phyloP scores from a whole-genome alignment of 805 yeast genomes.

The Kuraishia capsulata region DNA sequence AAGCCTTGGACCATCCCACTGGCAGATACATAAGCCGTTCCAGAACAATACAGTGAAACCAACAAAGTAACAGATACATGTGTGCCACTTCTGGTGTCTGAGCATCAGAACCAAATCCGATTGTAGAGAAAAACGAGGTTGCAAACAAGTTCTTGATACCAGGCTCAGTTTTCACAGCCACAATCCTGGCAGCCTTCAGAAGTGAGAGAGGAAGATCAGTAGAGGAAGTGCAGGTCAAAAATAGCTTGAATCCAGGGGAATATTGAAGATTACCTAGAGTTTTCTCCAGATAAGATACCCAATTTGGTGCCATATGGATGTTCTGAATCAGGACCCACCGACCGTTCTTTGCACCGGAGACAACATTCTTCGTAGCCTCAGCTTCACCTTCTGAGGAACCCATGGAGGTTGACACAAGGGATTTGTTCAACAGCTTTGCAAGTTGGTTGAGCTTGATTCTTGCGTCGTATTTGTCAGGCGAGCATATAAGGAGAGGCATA shows the following conservation, averaged over 20 bases:
- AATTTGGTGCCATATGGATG: slow-evolving; percentile 58
- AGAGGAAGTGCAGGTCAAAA: slow-evolving; percentile 52
- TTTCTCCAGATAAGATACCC: slow-evolving; percentile 51
- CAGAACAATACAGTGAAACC: slow-evolving; percentile 61
- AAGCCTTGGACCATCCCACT: slow-evolving; percentile 46
- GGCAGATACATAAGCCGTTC: slow-evolving; percentile 56
- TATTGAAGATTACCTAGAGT: slow-evolving; percentile 23
- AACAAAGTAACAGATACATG: slow-evolving; percentile 45
- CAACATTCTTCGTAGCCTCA: slow-evolving; percentile 47
- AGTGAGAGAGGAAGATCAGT: slow-evolving; percentile 47
- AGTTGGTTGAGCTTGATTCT: slow-evolving; percentile 38
- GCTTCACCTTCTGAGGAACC: slow-evolving; percentile 64
- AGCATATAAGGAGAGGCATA: slow-evolving; percentile 42
- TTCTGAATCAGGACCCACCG: slow-evolving; percentile 76
- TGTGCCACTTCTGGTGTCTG: slow-evolving; percentile 36
- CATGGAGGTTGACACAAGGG: slow-evolving; percentile 46
- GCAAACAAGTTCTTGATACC: slow-evolving; percentile 43
- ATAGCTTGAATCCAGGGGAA: slow-evolving; percentile 37
- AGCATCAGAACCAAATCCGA: slow-evolving; percentile 20
- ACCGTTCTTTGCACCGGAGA: slow-evolving; percentile 35
- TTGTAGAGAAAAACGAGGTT: slow-evolving; percentile 16
- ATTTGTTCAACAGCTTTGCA: slow-evolving; percentile 22
- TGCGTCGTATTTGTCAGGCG: slow-evolving; percentile 61
- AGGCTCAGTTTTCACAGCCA: slow-evolving; percentile 54
- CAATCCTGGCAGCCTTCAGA: slow-evolving; percentile 41